Conservation (phyloP, 495 filamentous ascomycete species). For the Penicillium cosmopolitanum region DNA sequence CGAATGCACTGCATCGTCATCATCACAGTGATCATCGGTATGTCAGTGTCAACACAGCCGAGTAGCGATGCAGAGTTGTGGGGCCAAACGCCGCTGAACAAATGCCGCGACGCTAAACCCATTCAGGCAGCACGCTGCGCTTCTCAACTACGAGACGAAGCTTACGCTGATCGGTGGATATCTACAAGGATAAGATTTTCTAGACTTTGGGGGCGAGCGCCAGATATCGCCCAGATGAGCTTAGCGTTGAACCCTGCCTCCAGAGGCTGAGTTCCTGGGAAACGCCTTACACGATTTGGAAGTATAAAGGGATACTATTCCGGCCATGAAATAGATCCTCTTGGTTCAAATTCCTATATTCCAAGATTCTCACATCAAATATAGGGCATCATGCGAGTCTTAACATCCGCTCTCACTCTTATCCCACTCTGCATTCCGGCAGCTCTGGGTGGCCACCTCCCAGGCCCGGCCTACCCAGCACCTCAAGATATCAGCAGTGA, state of each 20-base stretch:
- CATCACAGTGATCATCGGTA: too few species aligned
- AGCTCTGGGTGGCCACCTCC: slow-evolving; percentile 34
- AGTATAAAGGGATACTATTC: neutral
- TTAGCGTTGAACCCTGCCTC: neutral
- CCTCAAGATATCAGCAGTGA: slow-evolving; percentile 42
- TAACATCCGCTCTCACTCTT: neutral
- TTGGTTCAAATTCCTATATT: neutral
- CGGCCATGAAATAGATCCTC: neutral
- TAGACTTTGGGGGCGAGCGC: neutral
- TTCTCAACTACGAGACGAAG: neutral
- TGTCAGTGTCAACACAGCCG: neutral
- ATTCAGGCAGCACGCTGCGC: neutral
- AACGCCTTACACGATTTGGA: neutral
- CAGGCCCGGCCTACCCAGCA: slow-evolving; percentile 38
- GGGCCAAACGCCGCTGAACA: neutral
- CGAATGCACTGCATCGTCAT: too few species aligned
- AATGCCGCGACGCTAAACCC: neutral
- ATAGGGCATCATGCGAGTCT: neutral
- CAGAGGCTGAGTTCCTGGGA: neutral
- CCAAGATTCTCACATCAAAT: neutral
- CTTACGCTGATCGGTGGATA: neutral
- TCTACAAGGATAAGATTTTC: neutral
- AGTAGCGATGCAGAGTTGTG: neutral
- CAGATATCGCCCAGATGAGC: neutral
- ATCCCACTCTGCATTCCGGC: slow-evolving; percentile 11